phyloP scores from a whole-genome alignment of 148 eudicot species.

The Heliosperma pusillum region DNA sequence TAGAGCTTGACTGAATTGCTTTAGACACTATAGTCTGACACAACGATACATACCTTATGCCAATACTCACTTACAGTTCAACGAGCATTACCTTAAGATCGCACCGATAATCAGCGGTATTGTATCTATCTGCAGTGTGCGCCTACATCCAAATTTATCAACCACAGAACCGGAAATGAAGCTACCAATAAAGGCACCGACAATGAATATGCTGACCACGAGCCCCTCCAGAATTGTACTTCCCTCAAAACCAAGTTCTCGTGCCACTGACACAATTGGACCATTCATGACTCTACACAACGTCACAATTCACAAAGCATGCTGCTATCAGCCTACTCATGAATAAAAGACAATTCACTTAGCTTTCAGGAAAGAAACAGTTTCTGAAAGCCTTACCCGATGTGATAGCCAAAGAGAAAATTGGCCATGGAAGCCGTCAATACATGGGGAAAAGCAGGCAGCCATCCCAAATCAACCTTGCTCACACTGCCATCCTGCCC shows the following conservation, averaged over 20 bases:
- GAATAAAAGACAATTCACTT: no score
- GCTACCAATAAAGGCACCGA: conserved; percentile 74
- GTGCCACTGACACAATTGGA: conserved; percentile 63
- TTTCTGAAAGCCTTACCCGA: conserved; percentile 44
- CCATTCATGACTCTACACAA: conserved; percentile 76
- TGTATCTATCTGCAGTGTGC: conserved; percentile 66
- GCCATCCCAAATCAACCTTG: conserved; percentile 57
- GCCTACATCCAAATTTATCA: conserved; percentile 68
- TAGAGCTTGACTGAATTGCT: neutral
- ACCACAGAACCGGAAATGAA: conserved; percentile 46
- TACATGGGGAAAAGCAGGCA: conserved; percentile 69
- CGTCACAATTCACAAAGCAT: neutral
- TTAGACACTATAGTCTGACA: neutral
- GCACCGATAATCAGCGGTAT: conserved; percentile 75
- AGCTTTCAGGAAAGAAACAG: neutral
- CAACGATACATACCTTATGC: neutral
- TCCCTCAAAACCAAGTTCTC: conserved; percentile 83
- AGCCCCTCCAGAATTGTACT: conserved; percentile 70
- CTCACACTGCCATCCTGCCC: conserved; percentile 25
- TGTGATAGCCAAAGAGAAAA: conserved; percentile 82
- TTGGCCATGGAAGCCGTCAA: conserved; percentile 71
- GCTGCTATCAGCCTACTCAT: neutral
- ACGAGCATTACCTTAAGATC: conserved; percentile 48
- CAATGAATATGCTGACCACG: conserved; percentile 83
- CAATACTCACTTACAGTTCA: conserved; percentile 15